phyloP scores from a whole-genome alignment of 768 basidiomycete species.

The Lactarius trivialis region DNA sequence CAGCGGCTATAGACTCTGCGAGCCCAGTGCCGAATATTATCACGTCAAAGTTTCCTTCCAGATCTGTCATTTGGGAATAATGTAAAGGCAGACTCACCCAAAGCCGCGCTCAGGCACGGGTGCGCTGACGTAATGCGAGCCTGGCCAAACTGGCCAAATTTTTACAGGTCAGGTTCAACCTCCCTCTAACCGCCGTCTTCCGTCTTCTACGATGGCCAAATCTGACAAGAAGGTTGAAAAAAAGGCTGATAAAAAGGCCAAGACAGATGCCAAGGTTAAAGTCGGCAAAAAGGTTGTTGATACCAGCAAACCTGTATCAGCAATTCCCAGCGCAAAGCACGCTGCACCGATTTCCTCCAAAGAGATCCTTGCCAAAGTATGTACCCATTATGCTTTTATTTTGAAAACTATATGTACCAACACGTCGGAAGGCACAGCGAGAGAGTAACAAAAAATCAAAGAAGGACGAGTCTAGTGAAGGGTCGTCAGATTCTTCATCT shows the following conservation, averaged over 20 bases:
- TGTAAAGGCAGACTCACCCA: no score
- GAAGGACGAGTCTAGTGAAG: constrained; percentile 26
- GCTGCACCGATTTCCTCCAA: constrained; percentile 34
- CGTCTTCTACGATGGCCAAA: constrained; percentile 34
- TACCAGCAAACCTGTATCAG: constrained; percentile 22
- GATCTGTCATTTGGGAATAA: constrained; percentile 7
- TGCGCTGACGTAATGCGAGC: constrained; percentile 14
- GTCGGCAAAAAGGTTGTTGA: constrained; percentile 32
- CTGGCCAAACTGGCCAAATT: constrained; percentile 11
- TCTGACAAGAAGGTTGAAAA: constrained; percentile 37
- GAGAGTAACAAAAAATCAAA: constrained; percentile 23
- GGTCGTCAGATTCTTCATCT: constrained; percentile 30
- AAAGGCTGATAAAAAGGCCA: constrained; percentile 33
- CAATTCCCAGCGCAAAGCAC: constrained; percentile 24
- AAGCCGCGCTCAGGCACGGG: neutral
- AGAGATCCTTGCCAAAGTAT: constrained; percentile 38
- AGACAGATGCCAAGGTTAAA: constrained; percentile 31
- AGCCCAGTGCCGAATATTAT: constrained; percentile 75
- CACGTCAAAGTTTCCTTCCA: constrained; percentile 49
- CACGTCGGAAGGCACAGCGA: neutral
- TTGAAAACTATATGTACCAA: neutral
- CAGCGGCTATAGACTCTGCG: constrained; percentile 78
- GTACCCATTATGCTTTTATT: neutral
- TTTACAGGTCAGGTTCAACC: constrained; percentile 17
- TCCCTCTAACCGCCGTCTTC: constrained; percentile 8